A percentile compares a stretch with the other conserved stretches of the same genome.
Conservation (phyloP, 192 early-diverging fungal species). For the Gonapodya sp. region DNA sequence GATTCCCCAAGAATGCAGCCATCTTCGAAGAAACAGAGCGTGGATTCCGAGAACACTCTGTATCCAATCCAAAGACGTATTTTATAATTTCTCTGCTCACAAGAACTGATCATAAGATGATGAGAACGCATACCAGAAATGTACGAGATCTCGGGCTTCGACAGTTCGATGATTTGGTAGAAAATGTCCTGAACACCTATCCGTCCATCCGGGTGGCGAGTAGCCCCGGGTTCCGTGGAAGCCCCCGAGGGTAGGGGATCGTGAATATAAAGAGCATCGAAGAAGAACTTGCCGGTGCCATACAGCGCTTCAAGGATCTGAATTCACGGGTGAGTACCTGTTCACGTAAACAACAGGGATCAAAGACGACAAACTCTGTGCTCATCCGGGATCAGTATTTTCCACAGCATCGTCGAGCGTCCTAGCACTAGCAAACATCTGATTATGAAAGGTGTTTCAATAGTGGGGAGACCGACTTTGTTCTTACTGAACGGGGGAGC, state of each 20-base stretch:
- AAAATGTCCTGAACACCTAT: neutral
- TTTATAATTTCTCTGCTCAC: too few relatives aligned
- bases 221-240: neutral
- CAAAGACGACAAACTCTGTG: neutral
- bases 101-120: neutral
- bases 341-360: too few relatives aligned
- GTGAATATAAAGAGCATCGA: constrained; percentile 11
- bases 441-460: neutral
- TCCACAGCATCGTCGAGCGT: neutral
- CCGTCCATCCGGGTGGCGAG: neutral
- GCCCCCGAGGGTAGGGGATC: too few relatives aligned
- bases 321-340: too few relatives aligned
- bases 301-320: constrained; percentile 4
- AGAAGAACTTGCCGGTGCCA: neutral
- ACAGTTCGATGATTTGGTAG: neutral
- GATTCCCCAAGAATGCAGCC: neutral
- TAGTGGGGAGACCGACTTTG: neutral
- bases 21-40: neutral
- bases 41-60: neutral
- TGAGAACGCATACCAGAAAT: neutral
- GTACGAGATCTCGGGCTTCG: neutral
- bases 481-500: neutral
- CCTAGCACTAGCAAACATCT: neutral
- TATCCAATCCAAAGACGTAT: too few relatives aligned
- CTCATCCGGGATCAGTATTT: neutral